These are phyloP conservation scores for Aphanomyces cochlioides DNA, from an alignment of 352 stramenopile species.

Conservation along the genomic window DNA sequence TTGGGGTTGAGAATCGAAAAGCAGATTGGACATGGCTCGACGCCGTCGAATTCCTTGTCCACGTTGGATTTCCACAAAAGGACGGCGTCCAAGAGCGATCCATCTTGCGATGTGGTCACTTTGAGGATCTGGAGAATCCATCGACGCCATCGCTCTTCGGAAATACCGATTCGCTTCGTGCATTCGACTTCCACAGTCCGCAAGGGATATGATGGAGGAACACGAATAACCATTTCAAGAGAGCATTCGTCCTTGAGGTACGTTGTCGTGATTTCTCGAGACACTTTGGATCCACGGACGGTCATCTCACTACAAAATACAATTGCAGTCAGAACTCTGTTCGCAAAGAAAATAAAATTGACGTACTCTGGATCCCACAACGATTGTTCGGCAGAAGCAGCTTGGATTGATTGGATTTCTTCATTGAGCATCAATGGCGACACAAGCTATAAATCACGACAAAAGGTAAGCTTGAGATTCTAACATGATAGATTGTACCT, in stretches of 20 bases:
- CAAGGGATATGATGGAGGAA: slow-evolving; percentile 86
- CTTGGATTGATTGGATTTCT: slow-evolving; percentile 74
- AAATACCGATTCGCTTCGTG: slow-evolving; percentile 87
- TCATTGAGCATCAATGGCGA: slow-evolving; percentile 71
- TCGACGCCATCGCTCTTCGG: slow-evolving; percentile 86
- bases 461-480: background rate
- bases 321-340: slow-evolving; percentile 4
- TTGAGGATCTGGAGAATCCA: slow-evolving; percentile 92
- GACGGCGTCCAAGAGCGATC: slow-evolving; percentile 87
- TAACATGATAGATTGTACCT: slow-evolving; percentile 38
- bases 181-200: slow-evolving; percentile 89
- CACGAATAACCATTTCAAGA: slow-evolving; percentile 86
- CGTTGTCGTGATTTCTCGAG: slow-evolving; percentile 84
- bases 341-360: background rate
- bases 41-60: slow-evolving; percentile 90
- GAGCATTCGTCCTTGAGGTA: slow-evolving; percentile 92
- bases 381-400: slow-evolving; percentile 42
- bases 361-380: slow-evolving; percentile 64
- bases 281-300: slow-evolving; percentile 83
- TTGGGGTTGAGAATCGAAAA: slow-evolving; percentile 91
- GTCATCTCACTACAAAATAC: slow-evolving; percentile 58
- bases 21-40: slow-evolving; percentile 90
- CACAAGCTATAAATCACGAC: slow-evolving; percentile 46
- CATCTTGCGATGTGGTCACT: slow-evolving; percentile 80
- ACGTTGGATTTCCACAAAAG: slow-evolving; percentile 91